Conservation (phyloP, 2,329 filamentous ascomycete species). For the Monosporascus sp. region DNA sequence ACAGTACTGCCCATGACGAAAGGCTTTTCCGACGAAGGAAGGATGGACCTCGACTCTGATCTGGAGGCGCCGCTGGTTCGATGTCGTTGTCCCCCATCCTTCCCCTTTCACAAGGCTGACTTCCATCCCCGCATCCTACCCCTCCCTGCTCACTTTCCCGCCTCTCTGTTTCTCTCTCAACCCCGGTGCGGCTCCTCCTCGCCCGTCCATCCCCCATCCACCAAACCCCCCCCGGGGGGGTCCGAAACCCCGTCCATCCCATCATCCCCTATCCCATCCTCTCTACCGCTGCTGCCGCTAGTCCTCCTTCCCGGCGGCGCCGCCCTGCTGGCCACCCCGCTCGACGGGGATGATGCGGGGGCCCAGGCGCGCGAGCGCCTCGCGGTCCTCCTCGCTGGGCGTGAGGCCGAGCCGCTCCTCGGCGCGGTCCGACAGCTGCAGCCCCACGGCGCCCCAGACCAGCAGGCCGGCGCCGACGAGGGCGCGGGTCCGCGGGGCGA, state of each 20-base stretch:
- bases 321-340: conserved; percentile 27
- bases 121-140: neutral
- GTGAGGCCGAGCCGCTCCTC: conserved; percentile 70
- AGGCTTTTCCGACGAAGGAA: too few species aligned
- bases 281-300: neutral
- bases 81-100: too few species aligned
- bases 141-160: neutral
- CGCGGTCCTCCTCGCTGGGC: conserved; percentile 68
- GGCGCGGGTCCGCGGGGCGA: conserved; percentile 65
- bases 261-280: neutral
- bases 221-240: too few species aligned
- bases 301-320: conserved; percentile 1
- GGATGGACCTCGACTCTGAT: too few species aligned
- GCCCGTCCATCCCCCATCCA: neutral
- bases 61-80: too few species aligned
- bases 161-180: neutral
- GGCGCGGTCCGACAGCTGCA: conserved; percentile 68
- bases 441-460: conserved; percentile 68
- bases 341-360: conserved; percentile 62
- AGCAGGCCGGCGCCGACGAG: conserved; percentile 70
- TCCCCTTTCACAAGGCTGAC: neutral
- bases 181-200: neutral
- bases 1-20: too few species aligned
- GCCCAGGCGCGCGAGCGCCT: conserved; percentile 54
- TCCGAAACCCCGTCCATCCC: too few species aligned